These are phyloP conservation scores for Grifola frondosa DNA, from an alignment of 1,284 basidiomycete genomes.

Conservation along the genomic window DNA sequence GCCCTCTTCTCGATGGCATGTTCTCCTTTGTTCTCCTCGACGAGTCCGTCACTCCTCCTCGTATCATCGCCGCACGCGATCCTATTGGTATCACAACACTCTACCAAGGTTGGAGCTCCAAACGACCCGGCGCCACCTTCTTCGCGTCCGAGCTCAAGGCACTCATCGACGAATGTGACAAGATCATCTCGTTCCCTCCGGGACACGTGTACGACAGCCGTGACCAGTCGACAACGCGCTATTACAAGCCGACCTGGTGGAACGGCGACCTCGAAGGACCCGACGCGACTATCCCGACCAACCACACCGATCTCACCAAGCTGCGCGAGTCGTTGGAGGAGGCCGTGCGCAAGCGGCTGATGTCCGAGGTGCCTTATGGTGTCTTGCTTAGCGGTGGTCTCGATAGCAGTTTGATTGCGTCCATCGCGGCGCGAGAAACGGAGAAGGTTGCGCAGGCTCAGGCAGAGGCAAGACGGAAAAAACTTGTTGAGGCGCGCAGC, in stretches of 20 bases:
- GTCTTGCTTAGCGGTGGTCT: conserved; percentile 95
- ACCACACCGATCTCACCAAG: conserved; percentile 65
- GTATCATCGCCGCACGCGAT: conserved; percentile 94
- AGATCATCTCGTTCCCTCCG: conserved; percentile 94
- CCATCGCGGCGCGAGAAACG: conserved; percentile 96
- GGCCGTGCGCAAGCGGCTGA: conserved; percentile 93
- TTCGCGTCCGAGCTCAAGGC: conserved; percentile 98
- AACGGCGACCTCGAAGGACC: conserved; percentile 65
- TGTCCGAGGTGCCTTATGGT: conserved; percentile 99
- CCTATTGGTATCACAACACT: conserved; percentile 98
- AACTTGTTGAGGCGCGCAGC: conserved; percentile 50
- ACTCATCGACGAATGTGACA: conserved; percentile 90
- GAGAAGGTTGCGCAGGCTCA: conserved; percentile 88
- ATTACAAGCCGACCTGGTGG: conserved; percentile 90
- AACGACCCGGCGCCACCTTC: conserved; percentile 82
- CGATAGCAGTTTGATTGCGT: conserved; percentile 94
- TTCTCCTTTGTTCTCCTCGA: conserved; percentile 98
- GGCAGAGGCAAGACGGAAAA: conserved; percentile 65
- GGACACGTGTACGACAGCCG: conserved; percentile 92
- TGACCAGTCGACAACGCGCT: conserved; percentile 75
- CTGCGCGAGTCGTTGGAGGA: conserved; percentile 86
- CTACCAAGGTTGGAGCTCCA: conserved; percentile 93
- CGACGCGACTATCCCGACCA: conserved; percentile 58
- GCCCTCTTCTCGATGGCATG: conserved; percentile 93
- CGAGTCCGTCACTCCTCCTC: conserved; percentile 85